Evolutionary conservation across 2,329 filamentous ascomycete species (phyloP).

Genomic region (Fusarium penzigii): DNA sequence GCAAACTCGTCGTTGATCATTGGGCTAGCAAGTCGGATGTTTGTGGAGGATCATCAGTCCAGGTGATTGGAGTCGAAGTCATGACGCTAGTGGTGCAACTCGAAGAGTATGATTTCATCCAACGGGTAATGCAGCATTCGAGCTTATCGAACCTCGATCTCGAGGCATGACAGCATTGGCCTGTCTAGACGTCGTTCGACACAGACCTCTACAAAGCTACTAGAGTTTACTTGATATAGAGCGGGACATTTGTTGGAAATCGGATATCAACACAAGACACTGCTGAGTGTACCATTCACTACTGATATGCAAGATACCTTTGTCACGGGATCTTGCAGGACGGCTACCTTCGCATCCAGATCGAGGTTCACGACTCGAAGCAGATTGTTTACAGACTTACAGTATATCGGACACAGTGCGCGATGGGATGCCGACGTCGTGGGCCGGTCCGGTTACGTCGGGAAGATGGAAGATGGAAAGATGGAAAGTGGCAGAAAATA

Average conservation of each 20-base stretch:
- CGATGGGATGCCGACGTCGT: not conserved
- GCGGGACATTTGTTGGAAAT: too few species aligned
- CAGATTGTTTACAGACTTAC: too few species aligned
- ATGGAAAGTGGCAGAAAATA: not conserved
- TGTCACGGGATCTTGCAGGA: not conserved
- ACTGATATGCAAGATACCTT: not conserved
- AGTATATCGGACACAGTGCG: not conserved
- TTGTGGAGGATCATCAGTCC: not conserved
- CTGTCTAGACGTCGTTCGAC: not conserved
- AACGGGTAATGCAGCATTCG: not conserved
- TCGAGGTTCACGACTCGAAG: not conserved
- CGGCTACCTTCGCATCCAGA: not conserved
- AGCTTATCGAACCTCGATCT: not conserved
- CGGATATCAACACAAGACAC: too few species aligned
- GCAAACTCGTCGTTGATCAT: too few species aligned
- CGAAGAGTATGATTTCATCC: not conserved
- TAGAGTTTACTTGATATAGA: too few species aligned
- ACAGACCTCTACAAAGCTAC: too few species aligned
- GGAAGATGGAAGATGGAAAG: not conserved
- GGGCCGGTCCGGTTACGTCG: not conserved
- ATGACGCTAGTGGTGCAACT: not conserved
- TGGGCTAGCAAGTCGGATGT: not conserved
- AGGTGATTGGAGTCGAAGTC: not conserved
- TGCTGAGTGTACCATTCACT: too few species aligned
- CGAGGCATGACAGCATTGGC: not conserved